Evolutionary conservation across 805 yeast species (phyloP), one percentile per base, ranked within the genome.

Genomic region (Priceomyces haplophilus): DNA sequence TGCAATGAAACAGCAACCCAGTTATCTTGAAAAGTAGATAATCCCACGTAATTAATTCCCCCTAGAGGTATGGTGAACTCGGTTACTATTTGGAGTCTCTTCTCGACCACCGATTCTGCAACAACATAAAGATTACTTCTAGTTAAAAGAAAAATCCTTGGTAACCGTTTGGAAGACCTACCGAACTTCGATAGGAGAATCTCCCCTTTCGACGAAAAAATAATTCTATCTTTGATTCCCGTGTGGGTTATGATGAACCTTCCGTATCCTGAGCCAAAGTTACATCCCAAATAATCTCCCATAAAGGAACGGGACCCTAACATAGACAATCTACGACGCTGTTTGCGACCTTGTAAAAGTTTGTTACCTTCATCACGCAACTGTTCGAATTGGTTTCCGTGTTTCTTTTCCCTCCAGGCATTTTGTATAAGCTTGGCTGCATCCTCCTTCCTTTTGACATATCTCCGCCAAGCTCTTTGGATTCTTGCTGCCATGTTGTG

Each of bases 401-500:
- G 89, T 40, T 75, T 80, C 57, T 82, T 79, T 46, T 79, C 83
- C 62, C 93, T 80, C 85, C 95, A 88, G 37, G 86, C 81, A 47
- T 83, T 76, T 65, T 90, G 97, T 34, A 88, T 80, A 41, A 74
- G 76, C 45, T 78, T 80, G 1, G 97, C 97, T 18, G 95, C 89
- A 55, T 88, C 96, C 43, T 83, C 85, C 67, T 90, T 83, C 58
- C 87, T 76, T 62, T 81, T 82, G 48, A 82, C 69, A 59, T 84
- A 87, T 54, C 87, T 75, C 70, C 99, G 79, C 87, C 97, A 89
- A 3, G 99, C 98, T 51, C 97, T 80, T 72, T 93, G 99, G 53
- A 93, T 91, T 55, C 95, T 80, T 3, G 96, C 90, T 3, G 99
- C 99, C 95, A 93, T 93, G 54, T 87, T 88, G 58, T 88, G 91